phyloP scores from a whole-genome alignment of 768 basidiomycete species.

The Xerocomellus intermedius region DNA sequence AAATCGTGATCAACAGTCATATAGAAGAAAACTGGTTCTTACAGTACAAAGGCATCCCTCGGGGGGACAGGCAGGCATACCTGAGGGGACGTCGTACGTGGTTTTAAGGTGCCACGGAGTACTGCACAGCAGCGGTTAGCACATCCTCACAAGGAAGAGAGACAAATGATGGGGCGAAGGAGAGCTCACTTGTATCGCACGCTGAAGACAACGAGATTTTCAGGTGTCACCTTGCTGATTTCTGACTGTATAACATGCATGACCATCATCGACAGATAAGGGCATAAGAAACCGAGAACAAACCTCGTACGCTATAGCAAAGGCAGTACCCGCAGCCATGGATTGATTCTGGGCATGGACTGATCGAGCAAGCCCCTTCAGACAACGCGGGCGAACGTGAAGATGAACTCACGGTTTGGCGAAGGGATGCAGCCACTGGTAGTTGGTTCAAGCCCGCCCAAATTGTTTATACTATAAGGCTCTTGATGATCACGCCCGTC shows the following conservation, averaged over 20 bases:
- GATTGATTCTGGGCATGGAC: slow-evolving; percentile 15
- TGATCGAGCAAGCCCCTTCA: not conserved
- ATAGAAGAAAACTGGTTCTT: not conserved
- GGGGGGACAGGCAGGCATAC: slow-evolving; percentile 2
- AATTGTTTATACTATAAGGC: not conserved
- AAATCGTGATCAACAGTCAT: not conserved
- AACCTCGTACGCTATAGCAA: slow-evolving; percentile 15
- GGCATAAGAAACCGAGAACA: not conserved
- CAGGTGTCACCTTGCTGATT: not conserved
- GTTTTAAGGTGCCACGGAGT: slow-evolving; percentile 16
- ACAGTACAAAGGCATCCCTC: slow-evolving; percentile 1
- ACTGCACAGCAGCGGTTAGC: slow-evolving; percentile 1
- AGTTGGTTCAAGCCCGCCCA: not conserved
- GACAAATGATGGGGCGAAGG: too few species aligned
- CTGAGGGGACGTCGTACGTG: slow-evolving; percentile 4
- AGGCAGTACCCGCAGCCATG: slow-evolving; percentile 6
- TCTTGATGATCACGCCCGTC: slow-evolving; percentile 5
- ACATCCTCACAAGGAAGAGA: not conserved
- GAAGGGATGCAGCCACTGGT: not conserved
- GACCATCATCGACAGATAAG: not conserved
- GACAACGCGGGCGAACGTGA: not conserved
- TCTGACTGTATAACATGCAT: not conserved
- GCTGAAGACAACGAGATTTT: slow-evolving; percentile 2
- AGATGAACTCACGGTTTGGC: slow-evolving; percentile 15
- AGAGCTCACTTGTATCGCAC: not conserved